Base-by-base conservation (phyloP, 2,329 filamentous ascomycete genomes). In the Gnomoniopsis smithogilvyi region DNA sequence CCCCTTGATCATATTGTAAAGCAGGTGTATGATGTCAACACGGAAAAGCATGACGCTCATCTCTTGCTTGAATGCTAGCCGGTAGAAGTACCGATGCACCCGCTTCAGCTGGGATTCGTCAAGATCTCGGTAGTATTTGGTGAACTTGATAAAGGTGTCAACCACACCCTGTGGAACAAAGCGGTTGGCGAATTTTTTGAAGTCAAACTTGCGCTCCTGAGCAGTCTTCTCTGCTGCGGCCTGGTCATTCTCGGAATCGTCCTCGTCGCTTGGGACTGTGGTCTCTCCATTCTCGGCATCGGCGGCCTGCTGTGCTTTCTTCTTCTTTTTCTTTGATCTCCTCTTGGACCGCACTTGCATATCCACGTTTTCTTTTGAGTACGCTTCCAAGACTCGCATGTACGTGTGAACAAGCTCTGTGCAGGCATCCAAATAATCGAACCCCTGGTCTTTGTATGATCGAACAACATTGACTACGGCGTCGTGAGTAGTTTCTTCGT, bases 401-500 rank as follows among this genome's bases (percentile, higher is more conserved):
- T 97, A 98, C 55, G 96, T 91, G 69, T 98, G 92, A 0, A 90
- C 83, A 43, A 98, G 84, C 67, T 99, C 94, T 1, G 94, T 98
- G 59, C 89, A 88, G 6, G 93, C 89, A 73, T 99, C 93, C 1
- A 99, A 81, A 66, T 97, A 99, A 57, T 92, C 91, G 66, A 97
- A 95, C 0, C 91, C 90, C 74, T 98, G 95, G 61, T 94, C 91
- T 65, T 96, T 96, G 76, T 96, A 98, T n/a, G 83, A 88, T 63
- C 89, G 83, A 1, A 94, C 80, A 55, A 97, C 90, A 60, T 87
- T 84, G 33, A 94, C 83, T 54, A 99, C 84, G 24, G 90, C 83
- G 62, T 99, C 94, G 68, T 99, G 93, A 0, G 93, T 97, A 0
- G 91, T 85, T 69, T 98, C 92, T 73, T 99, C 95, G 74, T 99